Conservation (phyloP, 2,329 filamentous ascomycete genomes). For the Aspergillus pseudoglaucus region DNA sequence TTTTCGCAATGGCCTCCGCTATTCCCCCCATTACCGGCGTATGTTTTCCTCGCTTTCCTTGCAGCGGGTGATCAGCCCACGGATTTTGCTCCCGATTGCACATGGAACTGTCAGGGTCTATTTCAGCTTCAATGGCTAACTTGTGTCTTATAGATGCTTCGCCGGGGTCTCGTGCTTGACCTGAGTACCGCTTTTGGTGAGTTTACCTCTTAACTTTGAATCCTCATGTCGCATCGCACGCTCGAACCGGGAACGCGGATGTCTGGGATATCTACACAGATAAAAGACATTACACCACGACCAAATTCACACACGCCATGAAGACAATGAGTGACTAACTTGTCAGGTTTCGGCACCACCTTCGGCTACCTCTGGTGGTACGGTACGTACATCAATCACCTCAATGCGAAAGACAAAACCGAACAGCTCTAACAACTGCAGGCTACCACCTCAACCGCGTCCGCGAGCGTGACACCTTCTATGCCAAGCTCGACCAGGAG, state of each 20-base stretch:
- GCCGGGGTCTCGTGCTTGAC: slow-evolving; percentile 59
- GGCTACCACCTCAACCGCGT: slow-evolving; percentile 60
- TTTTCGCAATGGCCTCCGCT: slow-evolving; percentile 34
- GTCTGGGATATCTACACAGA: not conserved
- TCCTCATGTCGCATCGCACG: not conserved
- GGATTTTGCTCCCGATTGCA: not conserved
- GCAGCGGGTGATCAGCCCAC: slow-evolving; percentile 10
- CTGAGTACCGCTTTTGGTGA: slow-evolving; percentile 60
- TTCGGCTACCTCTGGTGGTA: slow-evolving; percentile 64
- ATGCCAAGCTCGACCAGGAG: slow-evolving; percentile 58
- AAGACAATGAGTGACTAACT: slow-evolving; percentile 14
- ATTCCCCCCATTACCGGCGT: slow-evolving; percentile 44
- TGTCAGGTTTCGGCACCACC: slow-evolving; percentile 54
- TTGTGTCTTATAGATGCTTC: slow-evolving; percentile 51
- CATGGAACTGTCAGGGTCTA: not conserved
- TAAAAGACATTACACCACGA: too few species aligned
- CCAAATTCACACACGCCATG: too few species aligned
- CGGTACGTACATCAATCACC: slow-evolving; percentile 39
- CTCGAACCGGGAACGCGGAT: not conserved
- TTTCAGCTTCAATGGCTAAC: slow-evolving; percentile 9
- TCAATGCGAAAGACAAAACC: not conserved
- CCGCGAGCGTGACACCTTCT: slow-evolving; percentile 57
- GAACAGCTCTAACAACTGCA: slow-evolving; percentile 18
- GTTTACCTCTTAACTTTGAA: slow-evolving; percentile 22
- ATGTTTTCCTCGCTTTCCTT: slow-evolving; percentile 23